Percentiles rank a stretch among this genome's conserved stretches.
Evolutionary conservation across 306 rosid species (phyloP).

Genomic region (Betula pendula): DNA sequence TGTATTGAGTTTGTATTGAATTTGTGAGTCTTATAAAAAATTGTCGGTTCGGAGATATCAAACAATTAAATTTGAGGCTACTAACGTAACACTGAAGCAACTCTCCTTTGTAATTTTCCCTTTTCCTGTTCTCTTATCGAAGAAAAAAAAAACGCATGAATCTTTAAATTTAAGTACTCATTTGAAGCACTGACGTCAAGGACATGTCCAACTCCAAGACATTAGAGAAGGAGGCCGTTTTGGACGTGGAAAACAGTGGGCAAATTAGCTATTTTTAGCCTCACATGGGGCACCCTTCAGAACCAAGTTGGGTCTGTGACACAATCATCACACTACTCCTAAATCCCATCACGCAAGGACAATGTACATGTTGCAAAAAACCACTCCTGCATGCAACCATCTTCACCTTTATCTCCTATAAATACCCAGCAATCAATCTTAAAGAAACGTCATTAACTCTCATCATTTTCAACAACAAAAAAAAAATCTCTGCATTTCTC

Average conservation of each 20-base stretch:
- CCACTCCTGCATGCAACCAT: not conserved
- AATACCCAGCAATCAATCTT: not conserved
- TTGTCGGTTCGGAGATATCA: no score
- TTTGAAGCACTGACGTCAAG: slow-evolving; percentile 12
- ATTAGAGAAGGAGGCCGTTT: no score
- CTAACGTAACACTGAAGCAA: no score
- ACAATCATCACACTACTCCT: not conserved
- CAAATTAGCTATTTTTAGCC: slow-evolving; percentile 7
- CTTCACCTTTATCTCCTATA: not conserved
- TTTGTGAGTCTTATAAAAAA: no score
- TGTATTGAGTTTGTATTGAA: no score
- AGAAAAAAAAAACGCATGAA: no score
- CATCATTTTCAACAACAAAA: not conserved
- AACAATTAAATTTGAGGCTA: no score
- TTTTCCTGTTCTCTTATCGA: no score
- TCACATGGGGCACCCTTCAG: slow-evolving; percentile 10
- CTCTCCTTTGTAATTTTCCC: no score
- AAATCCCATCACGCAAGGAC: slow-evolving; percentile 10
- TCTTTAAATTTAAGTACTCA: no score
- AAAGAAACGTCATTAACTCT: not conserved
- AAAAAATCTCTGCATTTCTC: not conserved
- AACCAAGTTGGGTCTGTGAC: slow-evolving; percentile 23
- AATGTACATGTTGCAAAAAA: not conserved
- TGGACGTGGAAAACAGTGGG: slow-evolving; percentile 31
- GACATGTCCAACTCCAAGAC: slow-evolving; percentile 5